Conservation (phyloP, 116 monocot species). For the Iris pallida region DNA sequence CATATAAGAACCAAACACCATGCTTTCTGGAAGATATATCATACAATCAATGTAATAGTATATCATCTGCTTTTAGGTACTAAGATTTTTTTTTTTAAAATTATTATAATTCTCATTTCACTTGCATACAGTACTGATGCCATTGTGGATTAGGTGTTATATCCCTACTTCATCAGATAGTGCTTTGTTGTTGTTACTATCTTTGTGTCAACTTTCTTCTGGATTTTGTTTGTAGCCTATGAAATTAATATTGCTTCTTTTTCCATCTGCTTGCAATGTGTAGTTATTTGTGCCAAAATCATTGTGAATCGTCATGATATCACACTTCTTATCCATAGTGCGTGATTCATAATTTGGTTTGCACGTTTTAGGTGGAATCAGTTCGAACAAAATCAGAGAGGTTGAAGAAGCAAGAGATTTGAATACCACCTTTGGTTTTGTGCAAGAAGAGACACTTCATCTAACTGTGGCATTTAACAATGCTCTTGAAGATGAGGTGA, state of each 20-base stretch:
- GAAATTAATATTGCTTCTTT: not conserved
- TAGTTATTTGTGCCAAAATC: not conserved
- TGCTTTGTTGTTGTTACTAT: no score
- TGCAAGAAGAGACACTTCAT: conserved; percentile 13
- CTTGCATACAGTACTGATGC: no score
- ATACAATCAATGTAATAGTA: no score
- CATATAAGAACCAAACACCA: no score
- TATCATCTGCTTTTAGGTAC: no score
- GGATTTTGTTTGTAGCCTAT: no score
- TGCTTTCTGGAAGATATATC: no score
- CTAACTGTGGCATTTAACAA: conserved; percentile 3
- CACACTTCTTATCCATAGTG: not conserved
- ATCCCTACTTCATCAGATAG: no score
- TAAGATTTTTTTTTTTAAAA: no score
- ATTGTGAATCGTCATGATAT: not conserved
- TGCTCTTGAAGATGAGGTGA: conserved; percentile 38
- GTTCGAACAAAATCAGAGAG: conserved; percentile 31
- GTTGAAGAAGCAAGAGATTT: conserved; percentile 28
- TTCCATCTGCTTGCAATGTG: not conserved
- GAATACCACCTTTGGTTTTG: conserved; percentile 6
- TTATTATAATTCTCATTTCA: no score
- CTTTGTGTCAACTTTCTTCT: no score
- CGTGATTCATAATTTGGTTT: not conserved
- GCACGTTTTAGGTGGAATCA: conserved; percentile 24
- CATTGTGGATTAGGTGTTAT: no score